Conservation (phyloP, 225 moss, liverwort and hornwort species). For the Lunularia cruciata region DNA sequence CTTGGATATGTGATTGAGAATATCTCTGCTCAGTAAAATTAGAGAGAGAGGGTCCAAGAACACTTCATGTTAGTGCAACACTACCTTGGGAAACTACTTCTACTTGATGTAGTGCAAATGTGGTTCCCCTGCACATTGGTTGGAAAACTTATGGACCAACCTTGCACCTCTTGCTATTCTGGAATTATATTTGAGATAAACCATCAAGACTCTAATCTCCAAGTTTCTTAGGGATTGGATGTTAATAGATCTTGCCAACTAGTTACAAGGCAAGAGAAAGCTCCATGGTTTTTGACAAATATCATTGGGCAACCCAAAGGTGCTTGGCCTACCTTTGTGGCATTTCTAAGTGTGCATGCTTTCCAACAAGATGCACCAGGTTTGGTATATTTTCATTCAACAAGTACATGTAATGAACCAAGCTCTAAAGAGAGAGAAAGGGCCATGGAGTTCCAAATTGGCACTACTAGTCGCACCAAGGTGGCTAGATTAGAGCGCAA, state of each 20-base stretch:
- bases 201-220: neutral
- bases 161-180: too few relatives aligned
- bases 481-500: neutral
- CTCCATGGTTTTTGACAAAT: constrained; percentile 5
- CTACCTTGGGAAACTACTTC: too few relatives aligned
- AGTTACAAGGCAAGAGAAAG: neutral
- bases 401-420: neutral
- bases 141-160: too few relatives aligned
- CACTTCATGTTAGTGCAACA: too few relatives aligned
- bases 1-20: constrained; percentile 8
- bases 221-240: constrained; percentile 9
- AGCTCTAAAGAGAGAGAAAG: constrained; percentile 5
- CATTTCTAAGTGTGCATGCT: constrained; percentile 7
- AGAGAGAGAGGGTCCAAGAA: neutral
- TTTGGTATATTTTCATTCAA: neutral
- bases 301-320: neutral
- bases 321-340: constrained; percentile 13
- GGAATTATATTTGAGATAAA: too few relatives aligned
- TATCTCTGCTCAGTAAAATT: constrained; percentile 10
- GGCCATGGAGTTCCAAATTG: constrained; percentile 17
- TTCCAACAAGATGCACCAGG: neutral
- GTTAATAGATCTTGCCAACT: neutral
- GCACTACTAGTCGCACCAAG: neutral
- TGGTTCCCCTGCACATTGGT: too few relatives aligned
- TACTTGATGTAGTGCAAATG: too few relatives aligned